These are phyloP conservation scores for Trichoderma sp. DNA, from an alignment of 2,329 filamentous ascomycete species.

Conservation along the genomic window DNA sequence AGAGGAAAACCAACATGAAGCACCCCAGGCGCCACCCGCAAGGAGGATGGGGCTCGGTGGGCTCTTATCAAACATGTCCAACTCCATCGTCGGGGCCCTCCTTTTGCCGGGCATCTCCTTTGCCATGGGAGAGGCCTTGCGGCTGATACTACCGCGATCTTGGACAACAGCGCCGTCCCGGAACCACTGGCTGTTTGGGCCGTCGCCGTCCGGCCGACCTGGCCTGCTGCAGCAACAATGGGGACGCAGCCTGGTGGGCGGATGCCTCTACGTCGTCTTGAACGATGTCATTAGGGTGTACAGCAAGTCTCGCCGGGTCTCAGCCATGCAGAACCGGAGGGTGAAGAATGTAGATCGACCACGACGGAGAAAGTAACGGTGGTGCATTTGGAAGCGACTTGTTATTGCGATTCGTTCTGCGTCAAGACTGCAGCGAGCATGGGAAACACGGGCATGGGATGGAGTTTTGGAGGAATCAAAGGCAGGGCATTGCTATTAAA, in stretches of 20 bases:
- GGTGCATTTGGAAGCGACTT: background rate
- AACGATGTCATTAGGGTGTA: conserved; percentile 65
- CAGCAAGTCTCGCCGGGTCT: conserved; percentile 59
- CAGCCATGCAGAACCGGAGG: conserved; percentile 51
- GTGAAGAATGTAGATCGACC: conserved; percentile 50
- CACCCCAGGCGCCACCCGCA: conserved; percentile 35
- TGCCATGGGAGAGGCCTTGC: conserved; percentile 71
- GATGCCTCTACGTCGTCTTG: conserved; percentile 81
- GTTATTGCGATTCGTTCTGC: conserved; percentile 1
- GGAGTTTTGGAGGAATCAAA: conserved; percentile 10
- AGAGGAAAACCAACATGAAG: conserved; percentile 31
- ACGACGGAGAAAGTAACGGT: conserved; percentile 22
- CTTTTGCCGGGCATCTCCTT: conserved; percentile 80
- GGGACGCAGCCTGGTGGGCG: conserved; percentile 85
- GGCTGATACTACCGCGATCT: conserved; percentile 61
- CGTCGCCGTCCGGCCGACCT: conserved; percentile 39
- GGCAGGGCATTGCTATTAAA: background rate
- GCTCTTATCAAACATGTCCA: conserved; percentile 43
- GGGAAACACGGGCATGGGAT: conserved; percentile 9
- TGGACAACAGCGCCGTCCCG: conserved; percentile 54
- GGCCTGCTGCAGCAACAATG: conserved; percentile 79
- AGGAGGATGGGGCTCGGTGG: conserved; percentile 34
- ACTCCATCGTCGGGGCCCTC: conserved; percentile 55
- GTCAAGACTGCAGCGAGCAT: conserved; percentile 3
- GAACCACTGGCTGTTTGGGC: conserved; percentile 25